Evolutionary conservation across 1,284 basidiomycete genomes (phyloP).

Genomic region (Sporisorium reilianum): DNA sequence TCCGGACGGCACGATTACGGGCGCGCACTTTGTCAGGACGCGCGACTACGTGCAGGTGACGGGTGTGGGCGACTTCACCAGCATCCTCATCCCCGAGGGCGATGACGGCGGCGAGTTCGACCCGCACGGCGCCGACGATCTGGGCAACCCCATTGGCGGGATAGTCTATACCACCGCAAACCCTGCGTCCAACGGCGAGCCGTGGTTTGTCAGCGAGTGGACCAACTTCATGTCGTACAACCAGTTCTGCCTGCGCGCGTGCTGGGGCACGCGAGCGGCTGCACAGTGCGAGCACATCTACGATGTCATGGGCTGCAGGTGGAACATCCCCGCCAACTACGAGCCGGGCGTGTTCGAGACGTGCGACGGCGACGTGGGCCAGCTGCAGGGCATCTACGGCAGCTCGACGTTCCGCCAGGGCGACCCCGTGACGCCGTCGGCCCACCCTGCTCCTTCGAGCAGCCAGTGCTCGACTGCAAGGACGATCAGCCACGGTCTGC

Average conservation of each 20-base stretch:
- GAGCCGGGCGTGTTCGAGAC: slow-evolving; percentile 56
- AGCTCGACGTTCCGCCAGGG: slow-evolving; percentile 62
- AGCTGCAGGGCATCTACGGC: slow-evolving; percentile 60
- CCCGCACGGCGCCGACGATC: slow-evolving; percentile 62
- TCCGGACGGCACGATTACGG: slow-evolving; percentile 62
- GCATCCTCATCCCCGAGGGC: slow-evolving; percentile 44
- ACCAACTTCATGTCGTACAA: slow-evolving; percentile 65
- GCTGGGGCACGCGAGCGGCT: slow-evolving; percentile 53
- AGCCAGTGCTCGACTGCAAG: slow-evolving; percentile 34
- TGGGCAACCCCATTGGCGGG: slow-evolving; percentile 63
- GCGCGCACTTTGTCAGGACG: slow-evolving; percentile 65
- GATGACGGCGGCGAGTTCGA: slow-evolving; percentile 66
- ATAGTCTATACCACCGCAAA: slow-evolving; percentile 63
- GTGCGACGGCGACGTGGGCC: slow-evolving; percentile 57
- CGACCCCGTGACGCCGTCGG: slow-evolving; percentile 42
- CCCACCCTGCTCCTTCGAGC: slow-evolving; percentile 42
- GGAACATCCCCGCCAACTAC: slow-evolving; percentile 63
- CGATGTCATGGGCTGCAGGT: slow-evolving; percentile 64
- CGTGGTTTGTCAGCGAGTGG: slow-evolving; percentile 50
- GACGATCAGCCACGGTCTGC: slow-evolving; percentile 38
- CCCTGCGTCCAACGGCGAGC: slow-evolving; percentile 47
- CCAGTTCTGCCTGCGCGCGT: slow-evolving; percentile 65
- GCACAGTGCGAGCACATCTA: slow-evolving; percentile 65
- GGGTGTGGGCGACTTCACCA: slow-evolving; percentile 59
- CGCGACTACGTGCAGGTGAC: slow-evolving; percentile 65